phyloP scores from a whole-genome alignment of 805 yeast species.

The Zygotorulaspora danielsina region DNA sequence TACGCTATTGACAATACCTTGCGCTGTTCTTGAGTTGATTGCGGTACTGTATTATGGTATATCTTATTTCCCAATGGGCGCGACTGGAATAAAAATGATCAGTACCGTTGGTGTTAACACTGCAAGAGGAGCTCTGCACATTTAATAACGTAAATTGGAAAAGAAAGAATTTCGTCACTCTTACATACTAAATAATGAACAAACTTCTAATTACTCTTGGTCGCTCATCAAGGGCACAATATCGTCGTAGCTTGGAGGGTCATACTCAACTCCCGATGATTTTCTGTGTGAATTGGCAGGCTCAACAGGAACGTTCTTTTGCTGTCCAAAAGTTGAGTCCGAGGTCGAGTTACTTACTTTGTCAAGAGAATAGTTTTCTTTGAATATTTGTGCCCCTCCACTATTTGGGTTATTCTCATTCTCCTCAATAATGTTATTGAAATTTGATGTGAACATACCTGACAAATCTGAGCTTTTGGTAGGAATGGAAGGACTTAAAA shows the following conservation, averaged over 20 bases:
- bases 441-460: not conserved
- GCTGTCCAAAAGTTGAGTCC: not conserved
- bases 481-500: constrained; percentile 13
- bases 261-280: constrained; percentile 4
- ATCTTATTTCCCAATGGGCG: constrained; percentile 95
- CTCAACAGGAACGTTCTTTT: not conserved
- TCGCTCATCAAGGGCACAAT: constrained; percentile 26
- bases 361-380: constrained; percentile 7
- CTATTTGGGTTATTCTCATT: not conserved
- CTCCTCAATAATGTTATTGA: not conserved
- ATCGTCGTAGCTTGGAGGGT: constrained; percentile 38
- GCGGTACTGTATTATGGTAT: constrained; percentile 88
- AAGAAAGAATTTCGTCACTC: not conserved
- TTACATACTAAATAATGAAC: not conserved
- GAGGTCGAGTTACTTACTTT: not conserved
- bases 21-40: constrained; percentile 71
- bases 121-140: constrained; percentile 40
- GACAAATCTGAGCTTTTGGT: not conserved
- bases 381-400: constrained; percentile 8
- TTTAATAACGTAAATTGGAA: constrained; percentile 16
- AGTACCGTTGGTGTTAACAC: constrained; percentile 54
- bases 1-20: constrained; percentile 69
- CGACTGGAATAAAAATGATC: constrained; percentile 61
- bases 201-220: constrained; percentile 12
- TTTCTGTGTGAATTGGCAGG: not conserved